A percentile compares a stretch with the other conserved stretches of the same genome.
Evolutionary conservation across 306 rosid genomes (phyloP).

Genomic region (cucumber (Cucumis sativus)): DNA sequence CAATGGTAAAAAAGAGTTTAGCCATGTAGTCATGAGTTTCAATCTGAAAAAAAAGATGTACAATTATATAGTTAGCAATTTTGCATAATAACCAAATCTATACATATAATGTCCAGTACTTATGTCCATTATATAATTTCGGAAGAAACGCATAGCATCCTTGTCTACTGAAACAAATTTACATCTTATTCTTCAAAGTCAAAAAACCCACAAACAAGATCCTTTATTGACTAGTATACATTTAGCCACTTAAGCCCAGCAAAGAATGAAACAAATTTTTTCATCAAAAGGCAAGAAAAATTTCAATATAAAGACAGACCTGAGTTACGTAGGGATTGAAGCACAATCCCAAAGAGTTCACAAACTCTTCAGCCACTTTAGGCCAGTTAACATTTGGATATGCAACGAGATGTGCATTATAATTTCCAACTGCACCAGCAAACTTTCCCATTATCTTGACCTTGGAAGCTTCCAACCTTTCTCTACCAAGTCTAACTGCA

Average conservation of each 20-base stretch:
- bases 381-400: slow-evolving; percentile 74
- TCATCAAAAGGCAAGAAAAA: neutral
- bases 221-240: neutral
- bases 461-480: slow-evolving; percentile 49
- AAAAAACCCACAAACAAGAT: neutral
- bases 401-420: slow-evolving; percentile 85
- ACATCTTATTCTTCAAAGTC: neutral
- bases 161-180: neutral
- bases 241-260: neutral
- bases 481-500: slow-evolving; percentile 65
- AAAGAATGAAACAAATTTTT: neutral
- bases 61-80: neutral
- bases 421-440: slow-evolving; percentile 97
- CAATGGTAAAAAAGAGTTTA: slow-evolving; percentile 48
- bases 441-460: slow-evolving; percentile 75
- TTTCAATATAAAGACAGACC: slow-evolving; percentile 21
- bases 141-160: neutral
- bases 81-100: neutral
- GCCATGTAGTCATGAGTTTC: slow-evolving; percentile 95
- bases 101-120: neutral
- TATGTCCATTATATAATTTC: neutral
- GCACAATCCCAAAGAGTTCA: slow-evolving; percentile 56
- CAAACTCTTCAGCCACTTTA: slow-evolving; percentile 53
- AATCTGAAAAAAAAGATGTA: slow-evolving; percentile 39
- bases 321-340: slow-evolving; percentile 80